A percentile compares a stretch with the other conserved stretches of the same genome.
Conservation (phyloP, 441 rosid genomes). For the Oxalis stricta region DNA sequence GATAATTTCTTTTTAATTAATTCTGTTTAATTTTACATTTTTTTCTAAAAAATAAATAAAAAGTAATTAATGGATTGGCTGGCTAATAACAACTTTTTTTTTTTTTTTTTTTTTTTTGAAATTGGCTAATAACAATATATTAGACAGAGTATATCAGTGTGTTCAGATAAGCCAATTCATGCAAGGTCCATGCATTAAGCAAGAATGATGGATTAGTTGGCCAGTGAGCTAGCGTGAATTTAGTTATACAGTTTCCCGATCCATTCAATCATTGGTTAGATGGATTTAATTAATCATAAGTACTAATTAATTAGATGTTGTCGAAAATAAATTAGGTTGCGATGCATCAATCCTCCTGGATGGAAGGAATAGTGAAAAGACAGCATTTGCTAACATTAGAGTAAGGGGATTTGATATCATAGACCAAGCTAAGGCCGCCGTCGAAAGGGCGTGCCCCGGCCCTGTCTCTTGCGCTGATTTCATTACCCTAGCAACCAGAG, state of each 20-base stretch:
- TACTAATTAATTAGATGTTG: background rate
- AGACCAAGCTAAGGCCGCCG: conserved; percentile 23
- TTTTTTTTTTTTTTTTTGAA: background rate
- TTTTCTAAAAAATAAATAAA: no score
- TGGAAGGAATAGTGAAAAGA: conserved; percentile 23
- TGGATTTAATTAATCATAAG: background rate
- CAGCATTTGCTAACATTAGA: conserved; percentile 24
- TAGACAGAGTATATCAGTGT: background rate
- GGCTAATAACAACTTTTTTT: background rate
- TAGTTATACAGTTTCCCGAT: no score
- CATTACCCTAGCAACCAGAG: conserved; percentile 34
- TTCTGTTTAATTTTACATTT: background rate
- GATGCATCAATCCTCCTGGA: conserved; percentile 36
- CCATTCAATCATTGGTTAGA: no score
- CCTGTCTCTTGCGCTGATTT: conserved; percentile 37
- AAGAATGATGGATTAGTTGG: conserved; percentile 6
- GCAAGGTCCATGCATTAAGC: background rate
- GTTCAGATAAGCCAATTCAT: background rate
- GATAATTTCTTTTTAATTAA: background rate
- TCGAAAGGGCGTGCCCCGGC: conserved; percentile 24
- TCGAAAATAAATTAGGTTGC: conserved; percentile 18
- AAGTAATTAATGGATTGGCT: no score
- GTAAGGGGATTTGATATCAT: conserved; percentile 30
- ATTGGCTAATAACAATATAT: background rate
- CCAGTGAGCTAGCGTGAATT: conserved; percentile 7